Base-by-base conservation (phyloP, 23 red algal genomes). In the Agarophyton chilense region DNA sequence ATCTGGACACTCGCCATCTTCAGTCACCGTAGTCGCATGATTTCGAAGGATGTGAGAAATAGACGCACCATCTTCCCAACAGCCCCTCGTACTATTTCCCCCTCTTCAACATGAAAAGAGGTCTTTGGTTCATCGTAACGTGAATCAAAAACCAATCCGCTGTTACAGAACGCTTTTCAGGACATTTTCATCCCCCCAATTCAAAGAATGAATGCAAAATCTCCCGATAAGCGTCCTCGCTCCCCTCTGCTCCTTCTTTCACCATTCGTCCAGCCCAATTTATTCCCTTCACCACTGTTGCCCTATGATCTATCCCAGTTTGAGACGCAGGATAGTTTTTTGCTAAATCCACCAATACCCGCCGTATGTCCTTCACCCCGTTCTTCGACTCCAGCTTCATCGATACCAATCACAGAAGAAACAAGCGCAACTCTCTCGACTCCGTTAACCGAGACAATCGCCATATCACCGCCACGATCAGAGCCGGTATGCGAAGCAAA, bases 341-440 rank as follows among this genome's bases (percentile, higher is more conserved):
- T 43, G 16, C 17, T 41, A 34, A 72, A 44, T 72, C 65, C 65
- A 72, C 65, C 65, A 16, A 40, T 72, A 24, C 34, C 65, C 17
- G 5, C 8, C 16, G 14, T 14, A 72, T 40, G 39, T 16, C 65
- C 65, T 13, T 72, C 39, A 2, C 65, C 65, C 36, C 34, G 65
- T 72, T 72, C 39, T 40, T 72, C 65, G 65, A 72, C 13, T n/a
- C 39, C 65, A 43, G 8, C 65, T 34, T 43, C 65, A 18, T 40
- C 65, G 7, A 1, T 25, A 1, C 56, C 56, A 6, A 8, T 61
- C 24, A 61, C 34, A 24, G 65, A 41, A 43, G 65, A n/a, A 44
- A 72, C 65, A 72, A 44, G 65, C 65, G 36, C 65, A 44, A 72
- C 65, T n/a, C 65, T 40, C 42, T 72, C 65, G 39, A 72, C 65